Evolutionary conservation across 768 basidiomycete species (phyloP), one percentile per base, ranked within the genome.

Genomic region (Boletus pseudo-olivaceus): DNA sequence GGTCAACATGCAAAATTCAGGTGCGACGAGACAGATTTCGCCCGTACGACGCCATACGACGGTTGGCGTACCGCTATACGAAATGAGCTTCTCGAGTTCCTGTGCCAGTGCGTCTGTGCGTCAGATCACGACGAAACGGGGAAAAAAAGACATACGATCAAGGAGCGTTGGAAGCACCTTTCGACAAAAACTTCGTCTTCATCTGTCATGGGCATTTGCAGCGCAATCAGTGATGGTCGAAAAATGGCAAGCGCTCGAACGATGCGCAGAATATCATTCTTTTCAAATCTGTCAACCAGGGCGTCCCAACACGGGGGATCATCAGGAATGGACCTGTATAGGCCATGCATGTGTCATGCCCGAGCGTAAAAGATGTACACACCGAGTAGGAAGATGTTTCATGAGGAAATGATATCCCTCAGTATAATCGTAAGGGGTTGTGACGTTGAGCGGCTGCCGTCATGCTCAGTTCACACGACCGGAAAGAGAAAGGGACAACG

Each of bases 21-120:
- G 90, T 1, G 94, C 95, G 44, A 94, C 97, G 43, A 97, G 85
- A 66, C 93, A 95, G 26, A 99, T 94, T 74, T 99, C 97, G 63
- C 97, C 97, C 19, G 97, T 99, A 47, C 97, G 81, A 42, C 97
- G 86, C 96, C 96, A 99, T 11, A 96, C 90, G 39, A 95, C 93
- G 1, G 96, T 98, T 3, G 96, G 96, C 29, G 96, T 98, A 11
- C 96, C 96, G 62, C 90, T 95, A 71, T 91, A 97, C 48, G 93
- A 93, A 55, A 98, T 97, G 57, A 98, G 81, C 73, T 97, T 98
- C 72, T 97, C 93, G 53, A 98, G 80, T 76, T 98, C 96, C 93
- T 96, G 44, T 26, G 37, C 12, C 41, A 27, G 23, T 17, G 32
- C 27, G 3, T 30, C 1, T 9, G 32, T 57, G 7, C n/a, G 47